A percentile compares a stretch with the other conserved stretches of the same genome.
These are phyloP conservation scores for Lecanosticta acicola DNA, from an alignment of 2,329 filamentous ascomycete genomes.

Conservation along the genomic window DNA sequence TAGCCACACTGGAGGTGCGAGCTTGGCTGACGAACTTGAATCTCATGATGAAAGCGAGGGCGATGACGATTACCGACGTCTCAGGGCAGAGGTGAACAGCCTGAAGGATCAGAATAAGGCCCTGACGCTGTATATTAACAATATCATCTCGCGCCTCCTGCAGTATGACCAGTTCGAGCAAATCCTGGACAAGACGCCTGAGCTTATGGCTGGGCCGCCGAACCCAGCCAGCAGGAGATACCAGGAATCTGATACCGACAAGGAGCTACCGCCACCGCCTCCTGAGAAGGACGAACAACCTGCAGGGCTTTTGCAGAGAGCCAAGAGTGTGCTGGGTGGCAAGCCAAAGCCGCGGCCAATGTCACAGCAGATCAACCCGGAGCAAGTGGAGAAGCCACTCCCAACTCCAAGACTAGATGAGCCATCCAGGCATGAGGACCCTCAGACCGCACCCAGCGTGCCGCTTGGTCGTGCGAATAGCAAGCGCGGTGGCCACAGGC, in stretches of 20 bases:
- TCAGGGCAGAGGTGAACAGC: constrained; percentile 72
- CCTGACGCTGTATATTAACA: constrained; percentile 95
- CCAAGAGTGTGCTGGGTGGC: constrained; percentile 53
- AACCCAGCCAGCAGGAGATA: constrained; percentile 16
- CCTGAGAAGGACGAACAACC: constrained; percentile 50
- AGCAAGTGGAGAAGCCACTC: constrained; percentile 4
- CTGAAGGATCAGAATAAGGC: constrained; percentile 95
- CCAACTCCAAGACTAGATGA: constrained; percentile 27
- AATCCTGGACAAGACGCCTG: constrained; percentile 75
- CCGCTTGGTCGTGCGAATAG: constrained; percentile 57
- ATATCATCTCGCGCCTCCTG: constrained; percentile 91
- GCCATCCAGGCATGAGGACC: constrained; percentile 46
- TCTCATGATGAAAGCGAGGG: constrained; percentile 53
- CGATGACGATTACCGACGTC: constrained; percentile 56
- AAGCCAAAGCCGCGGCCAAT: constrained; percentile 29
- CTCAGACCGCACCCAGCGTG: constrained; percentile 69
- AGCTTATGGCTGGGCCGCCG: constrained; percentile 48
- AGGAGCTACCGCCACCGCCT: constrained; percentile 77
- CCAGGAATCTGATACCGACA: constrained; percentile 53
- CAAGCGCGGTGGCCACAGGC: constrained; percentile 37
- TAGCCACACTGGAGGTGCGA: constrained; percentile 43
- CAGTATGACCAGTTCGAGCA: constrained; percentile 93
- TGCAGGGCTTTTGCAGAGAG: constrained; percentile 50
- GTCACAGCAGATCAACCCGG: constrained; percentile 26
- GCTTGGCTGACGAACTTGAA: constrained; percentile 83